phyloP scores from a whole-genome alignment of 192 early-diverging fungal species.

The Backusella luteola region DNA sequence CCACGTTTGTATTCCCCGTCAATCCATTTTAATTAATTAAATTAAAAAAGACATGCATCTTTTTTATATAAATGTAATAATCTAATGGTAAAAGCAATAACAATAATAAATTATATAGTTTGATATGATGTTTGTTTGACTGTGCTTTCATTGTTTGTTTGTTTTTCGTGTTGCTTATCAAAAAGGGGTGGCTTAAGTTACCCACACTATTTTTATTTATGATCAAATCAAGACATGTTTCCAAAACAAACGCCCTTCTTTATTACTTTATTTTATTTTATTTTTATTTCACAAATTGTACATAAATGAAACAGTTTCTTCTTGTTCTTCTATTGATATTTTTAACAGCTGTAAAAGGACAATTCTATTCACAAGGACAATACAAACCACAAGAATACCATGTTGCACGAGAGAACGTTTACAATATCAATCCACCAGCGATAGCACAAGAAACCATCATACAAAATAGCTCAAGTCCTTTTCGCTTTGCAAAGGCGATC shows the following conservation, averaged over 20 bases:
- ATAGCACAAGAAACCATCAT: neutral
- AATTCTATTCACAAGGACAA: neutral
- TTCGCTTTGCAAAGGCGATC: slow-evolving; percentile 44
- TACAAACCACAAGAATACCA: neutral
- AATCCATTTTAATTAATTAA: slow-evolving; percentile 41
- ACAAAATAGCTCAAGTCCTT: slow-evolving; percentile 8
- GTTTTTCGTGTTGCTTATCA: neutral
- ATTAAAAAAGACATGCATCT: neutral
- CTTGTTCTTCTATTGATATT: neutral
- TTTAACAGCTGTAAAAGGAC: neutral
- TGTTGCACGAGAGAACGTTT: neutral
- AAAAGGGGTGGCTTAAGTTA: neutral
- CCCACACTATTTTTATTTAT: neutral
- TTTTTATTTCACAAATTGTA: neutral
- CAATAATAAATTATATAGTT: neutral
- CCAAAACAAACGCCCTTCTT: neutral
- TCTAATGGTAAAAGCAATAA: neutral
- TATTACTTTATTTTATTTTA: neutral
- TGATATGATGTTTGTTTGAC: too few relatives aligned
- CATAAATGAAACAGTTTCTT: neutral
- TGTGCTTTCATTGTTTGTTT: neutral
- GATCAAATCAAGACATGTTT: neutral
- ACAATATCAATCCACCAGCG: neutral
- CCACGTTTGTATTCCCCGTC: slow-evolving; percentile 46
- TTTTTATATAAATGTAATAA: neutral